These are phyloP conservation scores for Boletus sensibilis DNA, from an alignment of 768 basidiomycete genomes.

Conservation along the genomic window DNA sequence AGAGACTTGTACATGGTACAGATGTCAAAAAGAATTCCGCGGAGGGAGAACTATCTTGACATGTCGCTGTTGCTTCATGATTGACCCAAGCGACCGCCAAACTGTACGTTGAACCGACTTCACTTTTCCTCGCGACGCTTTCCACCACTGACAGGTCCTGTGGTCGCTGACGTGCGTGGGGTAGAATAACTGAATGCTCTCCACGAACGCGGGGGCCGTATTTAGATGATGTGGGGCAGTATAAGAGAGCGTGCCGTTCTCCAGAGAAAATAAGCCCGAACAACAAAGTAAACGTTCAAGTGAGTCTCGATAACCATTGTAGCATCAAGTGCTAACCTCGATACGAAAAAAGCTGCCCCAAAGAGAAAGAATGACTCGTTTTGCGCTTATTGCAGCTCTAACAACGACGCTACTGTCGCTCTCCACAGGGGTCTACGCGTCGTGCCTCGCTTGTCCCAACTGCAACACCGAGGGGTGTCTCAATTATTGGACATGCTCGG, in stretches of 20 bases:
- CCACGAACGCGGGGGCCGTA: background rate
- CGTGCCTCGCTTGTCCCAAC: constrained; percentile 2
- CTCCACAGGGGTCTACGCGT: background rate
- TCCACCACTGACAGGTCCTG: background rate
- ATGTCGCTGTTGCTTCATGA: background rate
- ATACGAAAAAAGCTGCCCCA: background rate
- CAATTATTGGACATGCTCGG: constrained; percentile 7
- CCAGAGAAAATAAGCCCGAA: too few relatives aligned
- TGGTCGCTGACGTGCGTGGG: background rate
- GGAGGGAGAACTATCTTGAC: background rate
- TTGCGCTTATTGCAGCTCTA: background rate
- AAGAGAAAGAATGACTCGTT: background rate
- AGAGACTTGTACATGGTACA: background rate
- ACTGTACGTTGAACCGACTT: background rate
- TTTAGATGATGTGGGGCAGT: background rate
- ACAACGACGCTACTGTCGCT: background rate
- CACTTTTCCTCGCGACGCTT: background rate
- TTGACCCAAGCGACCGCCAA: background rate
- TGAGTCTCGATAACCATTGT: background rate
- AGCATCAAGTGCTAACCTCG: background rate
- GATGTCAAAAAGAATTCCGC: background rate
- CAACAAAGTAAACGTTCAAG: background rate
- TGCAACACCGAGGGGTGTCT: constrained; percentile 1
- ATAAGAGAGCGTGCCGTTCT: background rate
- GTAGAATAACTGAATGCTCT: background rate